Conservation (phyloP, 305 asterid species). For the Fraxinus greggii region DNA sequence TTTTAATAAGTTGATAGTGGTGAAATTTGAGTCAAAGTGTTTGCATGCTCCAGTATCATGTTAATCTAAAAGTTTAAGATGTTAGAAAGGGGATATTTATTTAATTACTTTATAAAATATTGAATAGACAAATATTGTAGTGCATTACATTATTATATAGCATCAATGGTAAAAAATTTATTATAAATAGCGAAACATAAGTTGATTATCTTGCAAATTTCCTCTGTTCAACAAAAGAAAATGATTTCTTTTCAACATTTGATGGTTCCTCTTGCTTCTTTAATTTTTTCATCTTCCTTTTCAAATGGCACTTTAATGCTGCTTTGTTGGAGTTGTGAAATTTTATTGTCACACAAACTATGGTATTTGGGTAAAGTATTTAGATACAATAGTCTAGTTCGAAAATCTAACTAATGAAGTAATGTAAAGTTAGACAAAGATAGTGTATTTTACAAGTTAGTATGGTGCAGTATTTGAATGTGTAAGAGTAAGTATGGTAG, state of each 20-base stretch:
- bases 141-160: not conserved
- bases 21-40: not conserved
- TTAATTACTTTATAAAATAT: too few species aligned
- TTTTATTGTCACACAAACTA: too few species aligned
- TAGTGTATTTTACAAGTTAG: too few species aligned
- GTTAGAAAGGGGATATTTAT: not conserved
- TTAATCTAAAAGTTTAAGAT: not conserved
- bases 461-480: too few species aligned
- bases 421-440: too few species aligned
- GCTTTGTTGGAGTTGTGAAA: too few species aligned
- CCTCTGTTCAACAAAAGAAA: not conserved
- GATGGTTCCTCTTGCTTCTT: not conserved
- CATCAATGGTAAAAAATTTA: not conserved
- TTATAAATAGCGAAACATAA: not conserved
- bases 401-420: too few species aligned
- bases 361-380: too few species aligned
- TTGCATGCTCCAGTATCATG: not conserved
- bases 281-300: not conserved
- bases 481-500: too few species aligned
- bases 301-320: not conserved
- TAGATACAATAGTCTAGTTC: too few species aligned
- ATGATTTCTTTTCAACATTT: not conserved
- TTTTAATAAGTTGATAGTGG: not conserved
- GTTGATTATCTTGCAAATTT: not conserved
- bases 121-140: not conserved